These are phyloP conservation scores for Salinomyces thailandicus DNA, from an alignment of 2,329 filamentous ascomycete species.

Conservation along the genomic window DNA sequence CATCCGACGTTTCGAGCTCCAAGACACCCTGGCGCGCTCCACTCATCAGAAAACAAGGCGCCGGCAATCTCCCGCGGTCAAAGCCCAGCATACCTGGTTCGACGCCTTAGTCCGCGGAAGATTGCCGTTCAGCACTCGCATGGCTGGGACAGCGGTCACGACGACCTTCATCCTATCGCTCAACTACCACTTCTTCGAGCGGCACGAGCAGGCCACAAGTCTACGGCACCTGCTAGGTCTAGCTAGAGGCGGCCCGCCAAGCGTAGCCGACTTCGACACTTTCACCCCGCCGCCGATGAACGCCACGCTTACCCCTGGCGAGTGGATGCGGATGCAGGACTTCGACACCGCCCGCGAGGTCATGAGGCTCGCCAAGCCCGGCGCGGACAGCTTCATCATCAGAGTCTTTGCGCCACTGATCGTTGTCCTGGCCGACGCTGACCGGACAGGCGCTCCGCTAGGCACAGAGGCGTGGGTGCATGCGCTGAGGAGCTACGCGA, in stretches of 20 bases:
- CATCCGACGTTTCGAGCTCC: conserved; percentile 63
- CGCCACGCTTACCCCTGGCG: conserved; percentile 62
- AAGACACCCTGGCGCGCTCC: conserved; percentile 52
- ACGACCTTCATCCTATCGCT: conserved; percentile 61
- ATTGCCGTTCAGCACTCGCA: conserved; percentile 57
- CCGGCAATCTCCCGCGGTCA: conserved; percentile 13
- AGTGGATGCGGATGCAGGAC: conserved; percentile 68
- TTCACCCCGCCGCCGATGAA: conserved; percentile 50
- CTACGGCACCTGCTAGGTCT: conserved; percentile 23
- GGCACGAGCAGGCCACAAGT: conserved; percentile 32
- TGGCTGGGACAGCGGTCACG: conserved; percentile 64
- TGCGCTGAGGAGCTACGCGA: conserved; percentile 36
- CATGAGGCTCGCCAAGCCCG: conserved; percentile 64
- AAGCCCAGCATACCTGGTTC: conserved; percentile 45
- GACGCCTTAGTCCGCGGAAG: conserved; percentile 54
- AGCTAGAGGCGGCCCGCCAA: conserved; percentile 12
- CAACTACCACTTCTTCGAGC: conserved; percentile 68
- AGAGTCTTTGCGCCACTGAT: conserved; percentile 64
- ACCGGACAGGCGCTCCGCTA: conserved; percentile 48
- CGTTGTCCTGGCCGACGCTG: conserved; percentile 58
- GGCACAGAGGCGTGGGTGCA: conserved; percentile 43
- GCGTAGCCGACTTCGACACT: conserved; percentile 17
- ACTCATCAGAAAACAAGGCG: conserved; percentile 24
- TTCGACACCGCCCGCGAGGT: conserved; percentile 68
- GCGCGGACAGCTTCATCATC: conserved; percentile 60